A percentile compares a stretch with the other conserved stretches of the same genome.
Conservation (phyloP, 2,329 filamentous ascomycete species). For the Beauveria pseudobassiana region DNA sequence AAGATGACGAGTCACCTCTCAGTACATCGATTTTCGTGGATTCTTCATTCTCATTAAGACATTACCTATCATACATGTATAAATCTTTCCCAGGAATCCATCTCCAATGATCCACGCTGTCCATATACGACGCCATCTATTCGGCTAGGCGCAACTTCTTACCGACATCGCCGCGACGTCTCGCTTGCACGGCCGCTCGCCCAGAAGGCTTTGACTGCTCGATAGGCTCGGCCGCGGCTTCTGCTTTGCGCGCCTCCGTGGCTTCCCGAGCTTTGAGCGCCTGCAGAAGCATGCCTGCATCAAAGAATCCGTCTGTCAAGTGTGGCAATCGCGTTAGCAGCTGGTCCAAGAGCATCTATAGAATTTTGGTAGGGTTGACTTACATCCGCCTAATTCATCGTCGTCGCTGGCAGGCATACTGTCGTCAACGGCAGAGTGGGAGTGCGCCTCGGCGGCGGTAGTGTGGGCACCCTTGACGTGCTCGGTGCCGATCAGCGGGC, state of each 20-base stretch:
- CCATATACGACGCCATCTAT: neutral
- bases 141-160: conserved; percentile 52
- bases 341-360: conserved; percentile 11
- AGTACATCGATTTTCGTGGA: neutral
- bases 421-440: conserved; percentile 55
- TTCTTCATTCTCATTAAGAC: neutral
- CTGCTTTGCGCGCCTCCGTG: conserved; percentile 34
- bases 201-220: conserved; percentile 49
- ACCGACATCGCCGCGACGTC: conserved; percentile 59
- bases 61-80: neutral
- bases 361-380: conserved; percentile 33
- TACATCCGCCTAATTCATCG: conserved; percentile 89
- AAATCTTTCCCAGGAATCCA: neutral
- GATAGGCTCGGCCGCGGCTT: conserved; percentile 39
- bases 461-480: conserved; percentile 31
- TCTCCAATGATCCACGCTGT: neutral
- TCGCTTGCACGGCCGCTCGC: conserved; percentile 49
- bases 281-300: conserved; percentile 88
- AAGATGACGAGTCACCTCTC: neutral
- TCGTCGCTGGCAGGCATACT: conserved; percentile 70
- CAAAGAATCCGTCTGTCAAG: conserved; percentile 86
- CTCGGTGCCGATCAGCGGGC: conserved; percentile 58
- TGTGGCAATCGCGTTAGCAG: conserved; percentile 20
- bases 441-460: conserved; percentile 29
- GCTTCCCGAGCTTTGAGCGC: conserved; percentile 63